Evolutionary conservation across 2,329 filamentous ascomycete species (phyloP).

Genomic region (Aspergillus tubingensis): DNA sequence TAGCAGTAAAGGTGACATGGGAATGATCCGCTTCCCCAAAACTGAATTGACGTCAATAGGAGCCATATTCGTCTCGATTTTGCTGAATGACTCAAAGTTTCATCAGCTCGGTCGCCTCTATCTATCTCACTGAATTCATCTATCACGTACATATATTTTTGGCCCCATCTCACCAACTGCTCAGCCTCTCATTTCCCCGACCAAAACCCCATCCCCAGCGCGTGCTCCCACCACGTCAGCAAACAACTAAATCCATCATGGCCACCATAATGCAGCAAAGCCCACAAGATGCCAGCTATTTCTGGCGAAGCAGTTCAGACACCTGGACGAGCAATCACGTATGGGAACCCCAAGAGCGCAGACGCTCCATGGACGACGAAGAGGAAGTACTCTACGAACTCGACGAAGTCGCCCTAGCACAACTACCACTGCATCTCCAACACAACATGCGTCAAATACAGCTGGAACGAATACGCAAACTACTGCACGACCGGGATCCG

Average conservation of each 20-base stretch:
- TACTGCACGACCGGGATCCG: conserved; percentile 13
- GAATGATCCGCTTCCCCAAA: background rate
- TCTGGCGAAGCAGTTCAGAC: conserved; percentile 1
- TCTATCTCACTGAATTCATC: background rate
- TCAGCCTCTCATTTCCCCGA: background rate
- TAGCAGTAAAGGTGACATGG: background rate
- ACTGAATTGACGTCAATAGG: background rate
- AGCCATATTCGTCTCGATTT: background rate
- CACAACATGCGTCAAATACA: conserved; percentile 32
- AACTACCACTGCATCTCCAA: conserved; percentile 29
- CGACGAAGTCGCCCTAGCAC: conserved; percentile 28
- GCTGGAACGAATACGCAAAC: conserved; percentile 22
- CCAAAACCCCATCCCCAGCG: background rate
- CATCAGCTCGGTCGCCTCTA: background rate
- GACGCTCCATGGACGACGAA: conserved; percentile 23
- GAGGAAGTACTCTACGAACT: conserved; percentile 32
- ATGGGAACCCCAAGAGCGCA: background rate
- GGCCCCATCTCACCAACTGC: background rate
- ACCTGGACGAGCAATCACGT: background rate
- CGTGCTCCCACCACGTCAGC: background rate
- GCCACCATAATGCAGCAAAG: background rate
- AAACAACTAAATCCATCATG: background rate
- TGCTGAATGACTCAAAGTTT: background rate
- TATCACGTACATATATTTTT: conserved; percentile 1
- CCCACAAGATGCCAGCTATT: background rate